Conservation (phyloP, 179 eudicot genomes). For the Corrigiola litoralis region DNA sequence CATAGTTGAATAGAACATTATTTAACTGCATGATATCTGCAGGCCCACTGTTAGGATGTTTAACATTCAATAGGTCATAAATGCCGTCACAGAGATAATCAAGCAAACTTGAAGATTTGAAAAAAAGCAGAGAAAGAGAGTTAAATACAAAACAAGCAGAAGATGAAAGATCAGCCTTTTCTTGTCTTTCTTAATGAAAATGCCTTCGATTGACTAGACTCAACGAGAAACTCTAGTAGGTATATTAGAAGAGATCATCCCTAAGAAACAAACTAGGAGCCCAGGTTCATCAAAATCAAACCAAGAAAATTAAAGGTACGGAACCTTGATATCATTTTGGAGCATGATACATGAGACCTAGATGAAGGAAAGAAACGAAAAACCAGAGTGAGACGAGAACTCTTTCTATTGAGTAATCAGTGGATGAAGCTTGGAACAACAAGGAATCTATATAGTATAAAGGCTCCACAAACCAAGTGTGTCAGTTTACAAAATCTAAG, state of each 20-base stretch:
- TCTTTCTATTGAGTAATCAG: background rate
- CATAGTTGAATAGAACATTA: no score
- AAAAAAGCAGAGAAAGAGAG: background rate
- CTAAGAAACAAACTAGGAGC: background rate
- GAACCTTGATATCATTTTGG: background rate
- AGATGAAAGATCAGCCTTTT: no score
- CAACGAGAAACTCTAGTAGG: no score
- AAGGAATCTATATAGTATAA: background rate
- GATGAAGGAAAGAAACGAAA: background rate
- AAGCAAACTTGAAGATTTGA: background rate
- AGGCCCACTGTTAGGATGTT: background rate
- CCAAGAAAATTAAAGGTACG: background rate
- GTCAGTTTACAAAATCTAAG: background rate
- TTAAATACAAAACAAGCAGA: background rate
- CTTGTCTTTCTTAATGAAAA: no score
- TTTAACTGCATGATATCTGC: background rate
- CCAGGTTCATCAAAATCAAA: background rate
- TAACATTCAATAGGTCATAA: background rate
- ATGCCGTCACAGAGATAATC: background rate
- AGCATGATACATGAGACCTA: background rate
- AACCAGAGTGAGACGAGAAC: background rate
- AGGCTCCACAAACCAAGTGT: background rate
- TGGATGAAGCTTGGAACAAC: background rate
- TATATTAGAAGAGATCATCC: no score
- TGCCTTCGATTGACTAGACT: no score